These are phyloP conservation scores for Hemerocallis citrina DNA, from an alignment of 106 monocot species.

Conservation along the genomic window DNA sequence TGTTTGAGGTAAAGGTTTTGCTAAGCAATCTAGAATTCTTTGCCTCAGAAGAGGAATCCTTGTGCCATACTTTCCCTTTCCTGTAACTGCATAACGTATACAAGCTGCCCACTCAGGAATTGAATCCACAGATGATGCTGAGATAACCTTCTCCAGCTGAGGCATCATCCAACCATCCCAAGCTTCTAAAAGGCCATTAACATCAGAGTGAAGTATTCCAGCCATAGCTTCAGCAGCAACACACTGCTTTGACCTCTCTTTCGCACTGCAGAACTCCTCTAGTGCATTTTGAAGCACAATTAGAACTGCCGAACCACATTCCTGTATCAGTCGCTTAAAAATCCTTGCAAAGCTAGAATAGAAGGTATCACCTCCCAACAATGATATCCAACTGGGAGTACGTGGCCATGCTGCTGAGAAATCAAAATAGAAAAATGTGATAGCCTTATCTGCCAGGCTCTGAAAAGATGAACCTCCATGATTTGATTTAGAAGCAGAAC, in stretches of 20 bases:
- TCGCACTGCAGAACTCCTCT: constrained; percentile 60
- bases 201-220: constrained; percentile 92
- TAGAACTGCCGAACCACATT: constrained; percentile 74
- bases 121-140: constrained; percentile 72
- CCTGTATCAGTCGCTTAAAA: constrained; percentile 81
- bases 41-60: constrained; percentile 63
- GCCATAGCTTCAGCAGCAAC: constrained; percentile 95
- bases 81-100: constrained; percentile 90
- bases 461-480: constrained; percentile 65
- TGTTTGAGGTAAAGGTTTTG: constrained; percentile 42
- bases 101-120: constrained; percentile 97
- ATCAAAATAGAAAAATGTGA: constrained; percentile 95
- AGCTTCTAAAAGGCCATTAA: constrained; percentile 46
- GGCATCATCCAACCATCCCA: constrained; percentile 78
- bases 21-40: constrained; percentile 70
- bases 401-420: constrained; percentile 96
- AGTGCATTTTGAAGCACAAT: constrained; percentile 35
- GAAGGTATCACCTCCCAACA: constrained; percentile 54
- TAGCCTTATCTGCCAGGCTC: constrained; percentile 69
- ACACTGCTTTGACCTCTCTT: constrained; percentile 94
- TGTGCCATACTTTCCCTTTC: constrained; percentile 89
- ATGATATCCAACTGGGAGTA: constrained; percentile 88
- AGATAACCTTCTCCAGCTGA: constrained; percentile 68
- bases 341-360: constrained; percentile 89
- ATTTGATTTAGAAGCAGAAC: constrained; percentile 47